These are phyloP conservation scores for Centrapalus pauciflorus DNA, from an alignment of 129 eudicot genomes.

Conservation along the genomic window DNA sequence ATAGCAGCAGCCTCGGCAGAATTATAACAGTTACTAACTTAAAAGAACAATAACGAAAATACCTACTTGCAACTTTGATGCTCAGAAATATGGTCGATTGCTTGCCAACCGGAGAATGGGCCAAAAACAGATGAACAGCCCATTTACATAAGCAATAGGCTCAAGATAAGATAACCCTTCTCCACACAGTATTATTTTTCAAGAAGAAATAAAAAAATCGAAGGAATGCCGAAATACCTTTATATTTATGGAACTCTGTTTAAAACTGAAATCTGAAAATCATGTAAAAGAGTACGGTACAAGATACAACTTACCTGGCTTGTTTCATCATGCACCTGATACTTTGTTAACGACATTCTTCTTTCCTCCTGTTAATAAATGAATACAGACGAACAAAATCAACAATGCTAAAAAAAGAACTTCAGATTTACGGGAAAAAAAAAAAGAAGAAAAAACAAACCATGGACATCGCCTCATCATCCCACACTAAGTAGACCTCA, in stretches of 20 bases:
- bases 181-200: conserved; percentile 22
- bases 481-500: conserved; percentile 98
- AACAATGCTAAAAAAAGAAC: background rate
- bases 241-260: conserved; percentile 29
- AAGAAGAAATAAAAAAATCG: conserved; percentile 15
- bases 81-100: conserved; percentile 59
- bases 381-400: background rate
- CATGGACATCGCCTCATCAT: conserved; percentile 99
- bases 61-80: conserved; percentile 95
- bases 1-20: conserved; percentile 45
- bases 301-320: conserved; percentile 96
- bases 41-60: conserved; percentile 32
- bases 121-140: conserved; percentile 44
- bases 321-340: conserved; percentile 99
- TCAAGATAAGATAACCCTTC: conserved; percentile 29
- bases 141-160: no score
- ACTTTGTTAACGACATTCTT: conserved; percentile 86
- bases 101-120: conserved; percentile 77
- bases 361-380: conserved; percentile 80
- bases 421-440: background rate
- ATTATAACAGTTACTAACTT: conserved; percentile 33
- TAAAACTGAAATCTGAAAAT: conserved; percentile 34
- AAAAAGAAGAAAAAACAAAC: conserved; percentile 34
- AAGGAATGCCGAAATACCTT: conserved; percentile 34
- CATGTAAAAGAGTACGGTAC: conserved; percentile 20